Percentiles rank a stretch among this genome's conserved stretches.
These are phyloP conservation scores for Cornus kousa DNA, from an alignment of 148 eudicot species.

Conservation along the genomic window DNA sequence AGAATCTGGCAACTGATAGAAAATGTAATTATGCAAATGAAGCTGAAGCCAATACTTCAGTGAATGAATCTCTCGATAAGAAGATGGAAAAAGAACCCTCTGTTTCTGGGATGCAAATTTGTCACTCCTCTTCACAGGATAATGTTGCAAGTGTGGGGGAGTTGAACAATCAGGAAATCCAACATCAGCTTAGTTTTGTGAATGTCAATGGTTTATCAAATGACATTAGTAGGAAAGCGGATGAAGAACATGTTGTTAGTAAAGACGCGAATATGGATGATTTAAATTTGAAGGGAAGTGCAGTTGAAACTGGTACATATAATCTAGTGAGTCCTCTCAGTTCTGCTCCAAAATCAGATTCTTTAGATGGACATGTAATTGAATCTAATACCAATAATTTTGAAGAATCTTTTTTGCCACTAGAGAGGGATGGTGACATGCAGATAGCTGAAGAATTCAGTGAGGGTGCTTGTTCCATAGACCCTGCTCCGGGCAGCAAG, in stretches of 20 bases:
- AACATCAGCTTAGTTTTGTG: conserved; percentile 7
- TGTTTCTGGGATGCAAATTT: conserved; percentile 17
- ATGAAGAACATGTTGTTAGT: neutral
- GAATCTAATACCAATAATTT: conserved; percentile 16
- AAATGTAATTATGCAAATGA: conserved; percentile 19
- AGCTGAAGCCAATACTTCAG: conserved; percentile 21
- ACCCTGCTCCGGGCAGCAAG: conserved; percentile 14
- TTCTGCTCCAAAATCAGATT: conserved; percentile 23
- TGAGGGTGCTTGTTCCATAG: conserved; percentile 12
- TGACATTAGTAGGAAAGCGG: conserved; percentile 17
- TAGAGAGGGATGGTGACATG: conserved; percentile 16
- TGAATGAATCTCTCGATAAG: conserved; percentile 21
- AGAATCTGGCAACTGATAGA: conserved; percentile 17
- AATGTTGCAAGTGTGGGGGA: conserved; percentile 12
- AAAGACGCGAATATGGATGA: conserved; percentile 16
- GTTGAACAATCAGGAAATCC: conserved; percentile 22
- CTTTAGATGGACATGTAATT: conserved; percentile 17
- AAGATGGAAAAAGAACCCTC: conserved; percentile 23
- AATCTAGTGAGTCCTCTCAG: conserved; percentile 6
- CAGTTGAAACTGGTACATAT: conserved; percentile 15
- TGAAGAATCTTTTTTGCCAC: conserved; percentile 16
- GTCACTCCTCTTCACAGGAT: conserved; percentile 20
- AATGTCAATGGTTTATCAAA: conserved; percentile 5
- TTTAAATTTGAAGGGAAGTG: conserved; percentile 19
- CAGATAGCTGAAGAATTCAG: conserved; percentile 26